Base-by-base conservation (phyloP, 345 rosid genomes). In the Hypericum perforatum region DNA sequence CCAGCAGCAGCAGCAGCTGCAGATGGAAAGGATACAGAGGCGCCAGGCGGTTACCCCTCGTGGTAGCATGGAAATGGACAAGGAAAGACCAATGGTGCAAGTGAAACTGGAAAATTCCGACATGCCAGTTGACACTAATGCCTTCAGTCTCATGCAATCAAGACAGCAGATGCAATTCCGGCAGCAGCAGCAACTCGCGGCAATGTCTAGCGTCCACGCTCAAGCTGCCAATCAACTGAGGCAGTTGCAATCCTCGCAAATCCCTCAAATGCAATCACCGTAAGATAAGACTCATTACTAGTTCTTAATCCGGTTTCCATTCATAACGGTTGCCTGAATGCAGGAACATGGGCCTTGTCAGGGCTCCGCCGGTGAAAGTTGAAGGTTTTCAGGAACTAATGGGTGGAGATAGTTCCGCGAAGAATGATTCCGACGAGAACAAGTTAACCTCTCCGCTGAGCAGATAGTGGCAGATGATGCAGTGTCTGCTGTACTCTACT, bases 371-470 rank as follows among this genome's bases (percentile, higher is more conserved):
- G 0, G 80, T 89, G 66, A 89, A 89, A 79, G 95, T 89, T 15
- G 97, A 86, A 65, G 97, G 94, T 53, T 89, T 89, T 60, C 82
- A 77, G 69, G 95, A 89, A 59, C 71, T 89, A 69, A 89, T 89
- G 97, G 95, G 97, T 16, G 86, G 97, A 8, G 97, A 86, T 66
- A 63, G 82, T 65, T 41, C 77, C 9, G 48, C 72, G 49, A 89
- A 89, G 59, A 95, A 80, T 43, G 97, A 89, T 36, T 65, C 77
- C 0, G 95, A 82, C 7, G 90, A 86, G 61, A 82, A 61, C 62
- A 89, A 80, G 72, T 76, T 86, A 65, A 73, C 81, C 12, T 83
- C 90, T 45, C 88, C 89, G 22, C 46, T 78, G 49, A 72, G 80
- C 67, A 88, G 85, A 67, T 82, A 82, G 66, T 22, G 32, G 32